A percentile compares a stretch with the other conserved stretches of the same genome.
phyloP scores from a whole-genome alignment of 306 rosid species.

The Prunus padus region DNA sequence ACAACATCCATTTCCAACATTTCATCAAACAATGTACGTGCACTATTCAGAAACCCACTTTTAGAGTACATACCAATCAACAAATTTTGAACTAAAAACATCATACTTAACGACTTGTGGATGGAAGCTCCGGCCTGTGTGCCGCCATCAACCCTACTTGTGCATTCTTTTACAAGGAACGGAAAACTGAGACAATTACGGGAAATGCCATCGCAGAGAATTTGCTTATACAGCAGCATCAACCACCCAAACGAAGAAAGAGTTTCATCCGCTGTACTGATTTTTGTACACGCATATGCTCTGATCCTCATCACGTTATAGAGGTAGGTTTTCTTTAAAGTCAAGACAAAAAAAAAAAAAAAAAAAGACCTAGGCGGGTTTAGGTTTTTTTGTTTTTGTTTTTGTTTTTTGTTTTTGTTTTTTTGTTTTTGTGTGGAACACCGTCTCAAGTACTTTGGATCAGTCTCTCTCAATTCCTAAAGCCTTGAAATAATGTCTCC shows the following conservation, averaged over 20 bases:
- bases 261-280: slow-evolving; percentile 6
- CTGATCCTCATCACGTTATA: slow-evolving; percentile 74
- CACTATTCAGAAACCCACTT: slow-evolving; percentile 40
- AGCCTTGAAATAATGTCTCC: no score
- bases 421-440: no score
- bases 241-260: slow-evolving; percentile 28
- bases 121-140: slow-evolving; percentile 51
- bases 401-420: no score
- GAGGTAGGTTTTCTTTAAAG: no score
- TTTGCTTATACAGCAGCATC: slow-evolving; percentile 51
- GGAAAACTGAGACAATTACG: slow-evolving; percentile 74
- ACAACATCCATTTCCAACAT: slow-evolving; percentile 57
- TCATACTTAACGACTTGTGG: slow-evolving; percentile 57
- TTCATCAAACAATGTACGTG: slow-evolving; percentile 68
- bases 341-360: no score
- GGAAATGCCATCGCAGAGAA: slow-evolving; percentile 43
- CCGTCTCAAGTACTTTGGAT: no score
- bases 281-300: slow-evolving; percentile 40
- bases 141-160: slow-evolving; percentile 30
- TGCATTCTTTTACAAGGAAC: slow-evolving; percentile 58
- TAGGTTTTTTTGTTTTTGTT: no score
- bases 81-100: slow-evolving; percentile 56
- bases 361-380: no score
- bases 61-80: slow-evolving; percentile 45
- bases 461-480: no score